These are phyloP conservation scores for Phytopythium mirpurense DNA, from an alignment of 352 stramenopile genomes.

Conservation along the genomic window DNA sequence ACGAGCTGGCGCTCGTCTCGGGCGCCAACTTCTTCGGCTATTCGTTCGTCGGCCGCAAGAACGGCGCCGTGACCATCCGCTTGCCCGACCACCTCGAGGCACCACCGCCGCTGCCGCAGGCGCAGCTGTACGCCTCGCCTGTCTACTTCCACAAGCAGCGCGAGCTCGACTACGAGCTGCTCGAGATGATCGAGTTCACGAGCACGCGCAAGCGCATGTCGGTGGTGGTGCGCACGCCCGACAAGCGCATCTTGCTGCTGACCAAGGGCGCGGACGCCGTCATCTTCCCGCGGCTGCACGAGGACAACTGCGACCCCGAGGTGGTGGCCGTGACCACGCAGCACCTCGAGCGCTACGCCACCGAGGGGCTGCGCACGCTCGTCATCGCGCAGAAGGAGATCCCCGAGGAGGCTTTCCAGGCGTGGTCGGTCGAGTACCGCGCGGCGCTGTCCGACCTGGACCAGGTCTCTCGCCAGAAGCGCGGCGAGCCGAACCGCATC, in stretches of 20 bases:
- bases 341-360: constrained; percentile 82
- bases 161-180: constrained; percentile 73
- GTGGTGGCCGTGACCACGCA: constrained; percentile 62
- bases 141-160: constrained; percentile 10
- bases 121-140: neutral
- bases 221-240: constrained; percentile 89
- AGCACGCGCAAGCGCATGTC: constrained; percentile 98
- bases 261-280: constrained; percentile 86
- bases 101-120: neutral
- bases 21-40: constrained; percentile 82
- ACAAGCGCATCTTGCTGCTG: constrained; percentile 60
- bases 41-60: constrained; percentile 59
- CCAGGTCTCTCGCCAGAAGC: constrained; percentile 51
- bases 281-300: constrained; percentile 59
- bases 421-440: constrained; percentile 79
- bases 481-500: constrained; percentile 58
- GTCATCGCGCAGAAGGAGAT: constrained; percentile 86
- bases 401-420: constrained; percentile 41
- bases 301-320: constrained; percentile 25
- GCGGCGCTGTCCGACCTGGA: constrained; percentile 64
- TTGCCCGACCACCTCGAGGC: constrained; percentile 16
- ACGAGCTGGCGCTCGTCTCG: constrained; percentile 78
- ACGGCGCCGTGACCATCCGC: constrained; percentile 50
- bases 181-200: constrained; percentile 98
- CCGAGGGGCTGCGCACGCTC: constrained; percentile 83